phyloP scores from a whole-genome alignment of 192 early-diverging fungal genomes.

The Backusella psychrophila region DNA sequence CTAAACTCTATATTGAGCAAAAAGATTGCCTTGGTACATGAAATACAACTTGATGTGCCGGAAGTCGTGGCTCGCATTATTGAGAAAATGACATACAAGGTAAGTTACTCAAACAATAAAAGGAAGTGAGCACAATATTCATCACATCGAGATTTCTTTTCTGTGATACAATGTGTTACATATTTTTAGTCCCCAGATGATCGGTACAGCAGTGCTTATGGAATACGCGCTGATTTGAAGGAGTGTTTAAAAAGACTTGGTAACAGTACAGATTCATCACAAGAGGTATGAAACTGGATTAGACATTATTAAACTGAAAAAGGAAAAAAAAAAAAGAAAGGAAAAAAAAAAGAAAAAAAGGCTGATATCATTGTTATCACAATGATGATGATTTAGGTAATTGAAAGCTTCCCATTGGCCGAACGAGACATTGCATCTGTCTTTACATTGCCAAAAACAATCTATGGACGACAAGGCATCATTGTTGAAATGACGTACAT shows the following conservation, averaged over 20 bases:
- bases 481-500: conserved; percentile 26
- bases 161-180: neutral
- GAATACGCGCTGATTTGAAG: conserved; percentile 27
- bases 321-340: neutral
- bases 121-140: neutral
- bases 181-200: conserved; percentile 29
- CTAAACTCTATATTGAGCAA: conserved; percentile 26
- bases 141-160: neutral
- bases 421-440: conserved; percentile 33
- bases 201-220: conserved; percentile 32
- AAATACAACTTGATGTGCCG: conserved; percentile 28
- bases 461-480: conserved; percentile 26
- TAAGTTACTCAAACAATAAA: neutral
- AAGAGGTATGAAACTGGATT: neutral
- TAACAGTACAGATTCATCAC: conserved; percentile 10
- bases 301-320: neutral
- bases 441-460: conserved; percentile 28
- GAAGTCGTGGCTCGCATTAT: conserved; percentile 22
- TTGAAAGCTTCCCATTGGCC: conserved; percentile 27
- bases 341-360: neutral
- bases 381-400: neutral
- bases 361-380: neutral
- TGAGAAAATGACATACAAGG: conserved; percentile 36
- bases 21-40: conserved; percentile 24
- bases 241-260: conserved; percentile 22